Base-by-base conservation (phyloP, 2,329 filamentous ascomycete species). In the Talaromyces sp. region DNA sequence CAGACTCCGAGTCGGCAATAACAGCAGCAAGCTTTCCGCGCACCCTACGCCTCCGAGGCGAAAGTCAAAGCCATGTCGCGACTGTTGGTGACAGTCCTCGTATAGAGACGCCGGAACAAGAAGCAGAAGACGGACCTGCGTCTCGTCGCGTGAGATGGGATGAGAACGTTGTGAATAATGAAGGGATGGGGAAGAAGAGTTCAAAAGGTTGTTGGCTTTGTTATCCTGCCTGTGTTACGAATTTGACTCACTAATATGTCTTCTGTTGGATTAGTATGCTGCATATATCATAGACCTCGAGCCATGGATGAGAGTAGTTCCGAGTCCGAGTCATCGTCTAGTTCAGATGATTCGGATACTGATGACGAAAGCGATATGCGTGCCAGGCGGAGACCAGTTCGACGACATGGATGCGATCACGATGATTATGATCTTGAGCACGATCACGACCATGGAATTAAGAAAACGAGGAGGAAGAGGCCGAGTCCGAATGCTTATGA, bases 211-310 rank as follows among this genome's bases (percentile, higher is more conserved):
- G 77, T 71, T 35, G 13, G n/a, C n/a, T 1, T 56, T 19, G 13
- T 24, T 16, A 31, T 19, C 7, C n/a, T 31, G n/a, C 31, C 1
- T 13, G 52, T 39, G 8, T 54, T 10, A 4, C 47, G 39, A 6
- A 50, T 27, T 7, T 60, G 33, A 37, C 33, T 27, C n/a, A 10
- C 31, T 37, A 2, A 56, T 22, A 2, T 19, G 1, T 56, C 37
- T 48, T 11, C 22, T 24, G 8, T 48, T 16, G 45, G 24, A 9
- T 37, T 58, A 96, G 95, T 98, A n/a, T 99, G 95, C 84, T 99
- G 95, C 78, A 99, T 99, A 77, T 99, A 97, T 80, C 94, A 97
- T 81, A 90, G 90, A 67, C 89, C 92, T 7, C 90, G 90, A 70
- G 86, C 84, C 11, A 88, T 92, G 3, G 92, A 90, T 75, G 94